Base-by-base conservation (phyloP, 345 rosid genomes). In the Rubroshorea leprosula region DNA sequence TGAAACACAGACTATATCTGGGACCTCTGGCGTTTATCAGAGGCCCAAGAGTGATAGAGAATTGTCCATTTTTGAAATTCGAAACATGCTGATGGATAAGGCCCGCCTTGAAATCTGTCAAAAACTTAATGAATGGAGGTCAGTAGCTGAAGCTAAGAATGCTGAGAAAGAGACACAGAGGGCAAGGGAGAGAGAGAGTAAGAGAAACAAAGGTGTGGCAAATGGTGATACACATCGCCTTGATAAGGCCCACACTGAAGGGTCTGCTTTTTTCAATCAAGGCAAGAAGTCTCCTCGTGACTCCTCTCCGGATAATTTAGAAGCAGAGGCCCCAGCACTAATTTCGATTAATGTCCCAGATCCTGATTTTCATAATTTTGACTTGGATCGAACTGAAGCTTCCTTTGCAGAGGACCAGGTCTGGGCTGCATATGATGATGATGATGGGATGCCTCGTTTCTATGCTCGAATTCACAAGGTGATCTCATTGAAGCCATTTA, bases 341-440 rank as follows among this genome's bases (percentile, higher is more conserved):
- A 16, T 67, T 56, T 53, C 75, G 10, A 89, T 90, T 14, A 72
- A 55, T 60, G 97, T 94, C 59, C 99, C 99, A 12, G 96, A 94
- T 81, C 65, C 97, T 15, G 97, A 90, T 70, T 90, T 94, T 68
- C 90, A 94, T 72, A 82, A 85, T 69, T 94, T 94, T 62, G 97
- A 90, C 68, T 63, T 79, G 72, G 87, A 78, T 72, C 77, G 95
- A 54, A 70, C 78, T 43, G 99, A 94, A 71, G 69, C 39, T 53
- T 81, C 88, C 31, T 90, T 94, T 62, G 74, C 54, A 52, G 90
- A 72, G 5, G 91, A 87, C 64, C 89, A 93, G 70, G 85, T 93
- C 31, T 94, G 99, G 99, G 99, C 97, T 61, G 97, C 95, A 5
- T 94, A 94, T 68, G 99, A 90, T 21, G 81, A 83, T 58, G 82